These are phyloP conservation scores for Talaromyces sp. DNA, from an alignment of 2,329 filamentous ascomycete genomes.

Conservation along the genomic window DNA sequence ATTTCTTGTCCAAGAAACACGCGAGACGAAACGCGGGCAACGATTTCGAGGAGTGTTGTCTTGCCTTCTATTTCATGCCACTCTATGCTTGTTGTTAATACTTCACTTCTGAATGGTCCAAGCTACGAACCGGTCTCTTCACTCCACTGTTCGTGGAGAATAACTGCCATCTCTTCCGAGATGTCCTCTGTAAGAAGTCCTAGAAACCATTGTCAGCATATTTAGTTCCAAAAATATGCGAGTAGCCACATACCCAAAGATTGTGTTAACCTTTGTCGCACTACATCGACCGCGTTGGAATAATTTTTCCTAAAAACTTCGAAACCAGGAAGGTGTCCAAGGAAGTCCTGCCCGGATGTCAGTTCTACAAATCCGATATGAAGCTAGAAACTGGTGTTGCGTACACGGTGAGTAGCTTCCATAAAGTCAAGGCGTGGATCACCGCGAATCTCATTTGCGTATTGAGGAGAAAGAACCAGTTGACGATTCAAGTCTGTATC, in stretches of 20 bases:
- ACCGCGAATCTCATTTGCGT: constrained; percentile 7
- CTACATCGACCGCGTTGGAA: background rate
- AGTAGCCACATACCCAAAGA: background rate
- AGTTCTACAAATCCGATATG: background rate
- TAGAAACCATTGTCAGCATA: background rate
- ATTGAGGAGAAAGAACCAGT: constrained; percentile 7
- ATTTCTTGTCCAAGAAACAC: constrained; percentile 15
- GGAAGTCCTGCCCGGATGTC: background rate
- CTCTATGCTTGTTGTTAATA: background rate
- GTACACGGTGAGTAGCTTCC: background rate
- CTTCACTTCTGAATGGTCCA: background rate
- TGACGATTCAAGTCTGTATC: constrained; percentile 4
- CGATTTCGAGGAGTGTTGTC: constrained; percentile 8
- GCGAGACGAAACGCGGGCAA: constrained; percentile 10
- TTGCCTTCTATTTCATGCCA: constrained; percentile 9
- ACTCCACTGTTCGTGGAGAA: constrained; percentile 2
- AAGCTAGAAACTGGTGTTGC: background rate
- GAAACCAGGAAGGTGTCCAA: constrained; percentile 7
- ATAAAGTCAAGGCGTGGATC: constrained; percentile 5
- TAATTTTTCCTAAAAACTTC: background rate
- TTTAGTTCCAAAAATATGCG: too few relatives aligned
- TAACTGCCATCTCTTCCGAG: constrained; percentile 4
- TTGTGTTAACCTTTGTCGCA: constrained; percentile 5
- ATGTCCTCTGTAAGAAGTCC: constrained; percentile 5
- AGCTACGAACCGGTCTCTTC: constrained; percentile 2